Evolutionary conservation across 192 early-diverging fungal species (phyloP).

Genomic region (Funneliformis geosporum): DNA sequence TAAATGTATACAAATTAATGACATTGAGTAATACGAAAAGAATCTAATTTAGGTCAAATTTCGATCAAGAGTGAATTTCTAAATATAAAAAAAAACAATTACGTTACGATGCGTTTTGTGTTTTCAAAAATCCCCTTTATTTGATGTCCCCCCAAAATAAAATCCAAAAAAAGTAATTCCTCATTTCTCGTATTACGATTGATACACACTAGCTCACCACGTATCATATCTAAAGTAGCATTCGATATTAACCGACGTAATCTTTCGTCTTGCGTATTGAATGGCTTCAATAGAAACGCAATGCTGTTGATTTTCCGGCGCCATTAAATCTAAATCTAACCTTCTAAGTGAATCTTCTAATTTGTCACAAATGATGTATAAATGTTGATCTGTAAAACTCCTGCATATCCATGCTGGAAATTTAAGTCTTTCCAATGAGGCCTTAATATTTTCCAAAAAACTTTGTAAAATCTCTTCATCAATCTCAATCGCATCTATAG

Average conservation of each 20-base stretch:
- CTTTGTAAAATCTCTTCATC: not conserved
- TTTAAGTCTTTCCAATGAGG: not conserved
- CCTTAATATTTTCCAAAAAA: not conserved
- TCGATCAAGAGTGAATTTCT: too few relatives aligned
- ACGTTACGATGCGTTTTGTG: too few relatives aligned
- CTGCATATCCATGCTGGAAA: conserved; percentile 10
- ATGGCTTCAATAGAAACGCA: not conserved
- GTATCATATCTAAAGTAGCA: not conserved
- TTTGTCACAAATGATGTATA: not conserved
- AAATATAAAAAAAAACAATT: too few relatives aligned
- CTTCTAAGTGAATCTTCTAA: not conserved
- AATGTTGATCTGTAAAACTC: conserved; percentile 17
- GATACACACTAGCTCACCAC: not conserved
- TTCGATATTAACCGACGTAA: not conserved
- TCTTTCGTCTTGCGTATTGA: not conserved
- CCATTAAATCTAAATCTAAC: conserved; percentile 15
- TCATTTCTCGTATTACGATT: too few relatives aligned
- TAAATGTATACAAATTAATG: too few relatives aligned
- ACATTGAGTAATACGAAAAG: too few relatives aligned
- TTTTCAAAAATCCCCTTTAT: too few relatives aligned
- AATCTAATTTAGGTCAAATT: too few relatives aligned
- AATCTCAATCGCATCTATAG: not conserved
- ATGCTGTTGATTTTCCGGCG: not conserved
- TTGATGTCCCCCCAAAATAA: too few relatives aligned
- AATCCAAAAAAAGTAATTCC: too few relatives aligned